Evolutionary conservation across 331 rosid genomes (phyloP), one percentile per base, ranked within the genome.

Genomic region (Malus hybrid): DNA sequence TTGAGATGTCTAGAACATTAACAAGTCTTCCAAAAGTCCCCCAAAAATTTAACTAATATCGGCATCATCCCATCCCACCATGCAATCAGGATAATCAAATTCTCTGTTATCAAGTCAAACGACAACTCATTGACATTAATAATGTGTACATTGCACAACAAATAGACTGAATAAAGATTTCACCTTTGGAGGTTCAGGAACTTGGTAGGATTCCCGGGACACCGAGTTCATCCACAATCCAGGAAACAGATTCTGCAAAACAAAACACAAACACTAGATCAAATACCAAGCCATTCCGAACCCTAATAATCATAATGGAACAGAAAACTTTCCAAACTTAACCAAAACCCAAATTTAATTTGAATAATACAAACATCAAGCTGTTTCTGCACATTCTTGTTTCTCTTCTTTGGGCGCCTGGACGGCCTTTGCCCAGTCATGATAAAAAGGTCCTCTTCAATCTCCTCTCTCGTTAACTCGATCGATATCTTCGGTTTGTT

Each of bases 381-480:
- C 11, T 58, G 46, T 50, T 77, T 86, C 70, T 89, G 89, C 62
- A 83, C 74, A 12, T 0, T 50, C 77, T 32, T 82, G 2, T 83
- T 14, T 73, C 93, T 82, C 82, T 72, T 86, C 77, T 28, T 74
- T 7, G 87, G 83, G 74, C 78, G 82, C 68, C 82, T 85, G 0
- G 84, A 32, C 0, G 90, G 86, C 76, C 57, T 83, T 0, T 70
- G 55, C 52, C 91, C 89, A 0, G 90, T 86, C 78, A 87, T 26
- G 4, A 5, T 14, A 6, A 86, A 16, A 42, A 87, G 65, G 19
- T 91, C 97, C n/a, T 81, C 77, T 11, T 91, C 89, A 16, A 91
- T 78, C 71, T 86, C 92, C 1, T 83, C 77, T 44, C 80, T 91
- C 0, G 81, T 34, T 6, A 91, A 82, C 3, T 83, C 4, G 0